Conservation (phyloP, 2,329 filamentous ascomycete genomes). For the Fusarium albosuccineum region DNA sequence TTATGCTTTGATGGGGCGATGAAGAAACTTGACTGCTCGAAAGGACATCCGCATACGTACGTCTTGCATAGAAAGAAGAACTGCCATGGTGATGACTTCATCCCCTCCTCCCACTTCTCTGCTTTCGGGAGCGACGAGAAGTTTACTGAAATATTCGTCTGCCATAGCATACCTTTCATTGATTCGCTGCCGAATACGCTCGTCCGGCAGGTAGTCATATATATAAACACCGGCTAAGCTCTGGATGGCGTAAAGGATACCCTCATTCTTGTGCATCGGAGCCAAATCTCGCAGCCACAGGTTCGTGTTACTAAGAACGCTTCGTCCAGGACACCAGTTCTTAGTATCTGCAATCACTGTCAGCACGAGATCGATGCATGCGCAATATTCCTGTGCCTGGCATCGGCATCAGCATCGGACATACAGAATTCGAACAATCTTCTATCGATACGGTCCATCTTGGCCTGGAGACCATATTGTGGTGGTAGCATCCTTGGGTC, state of each 20-base stretch:
- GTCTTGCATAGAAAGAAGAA: slow-evolving; percentile 57
- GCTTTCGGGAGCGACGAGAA: slow-evolving; percentile 45
- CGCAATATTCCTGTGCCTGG: not conserved
- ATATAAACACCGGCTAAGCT: slow-evolving; percentile 57
- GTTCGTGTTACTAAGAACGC: slow-evolving; percentile 54
- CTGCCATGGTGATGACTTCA: slow-evolving; percentile 54
- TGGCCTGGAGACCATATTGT: slow-evolving; percentile 49
- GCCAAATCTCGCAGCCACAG: slow-evolving; percentile 57
- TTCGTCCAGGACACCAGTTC: slow-evolving; percentile 58
- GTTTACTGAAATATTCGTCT: slow-evolving; percentile 47
- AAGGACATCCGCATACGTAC: slow-evolving; percentile 42
- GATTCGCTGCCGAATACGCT: slow-evolving; percentile 49
- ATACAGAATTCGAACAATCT: slow-evolving; percentile 53
- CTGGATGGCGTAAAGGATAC: slow-evolving; percentile 55
- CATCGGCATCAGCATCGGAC: slow-evolving; percentile 25
- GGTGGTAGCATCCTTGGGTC: slow-evolving; percentile 46
- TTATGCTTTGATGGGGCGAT: not conserved
- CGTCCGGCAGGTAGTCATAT: slow-evolving; percentile 55
- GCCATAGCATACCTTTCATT: slow-evolving; percentile 51
- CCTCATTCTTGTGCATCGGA: slow-evolving; percentile 52
- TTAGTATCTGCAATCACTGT: slow-evolving; percentile 48
- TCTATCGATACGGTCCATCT: slow-evolving; percentile 52
- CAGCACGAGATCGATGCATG: not conserved
- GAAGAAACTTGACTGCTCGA: not conserved
- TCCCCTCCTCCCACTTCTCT: slow-evolving; percentile 42